These are phyloP conservation scores for Rubia yunnanensis DNA, from an alignment of 257 asterid genomes.

Conservation along the genomic window DNA sequence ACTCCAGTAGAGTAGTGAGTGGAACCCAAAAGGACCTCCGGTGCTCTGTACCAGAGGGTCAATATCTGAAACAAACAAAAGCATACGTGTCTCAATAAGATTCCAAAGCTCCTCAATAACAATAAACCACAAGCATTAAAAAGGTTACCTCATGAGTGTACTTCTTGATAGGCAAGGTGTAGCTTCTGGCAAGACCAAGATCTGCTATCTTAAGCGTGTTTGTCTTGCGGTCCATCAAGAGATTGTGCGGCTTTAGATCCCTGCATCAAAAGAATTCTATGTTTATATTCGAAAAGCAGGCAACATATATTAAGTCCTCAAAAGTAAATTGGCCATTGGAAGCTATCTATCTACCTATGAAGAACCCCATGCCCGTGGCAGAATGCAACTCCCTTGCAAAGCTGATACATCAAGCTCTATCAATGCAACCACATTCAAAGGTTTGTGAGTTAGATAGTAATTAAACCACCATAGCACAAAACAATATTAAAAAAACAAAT, in stretches of 20 bases:
- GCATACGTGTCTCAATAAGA: not conserved
- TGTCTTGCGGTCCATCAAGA: conserved; percentile 91
- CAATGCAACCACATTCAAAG: not conserved
- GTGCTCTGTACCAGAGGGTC: conserved; percentile 99
- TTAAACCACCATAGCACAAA: not conserved
- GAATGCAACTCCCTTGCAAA: conserved; percentile 91
- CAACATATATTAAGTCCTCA: not conserved
- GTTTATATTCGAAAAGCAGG: not conserved
- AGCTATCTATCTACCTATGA: conserved; percentile 47
- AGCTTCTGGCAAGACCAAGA: conserved; percentile 91
- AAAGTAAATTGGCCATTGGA: not conserved
- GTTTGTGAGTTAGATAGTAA: not conserved
- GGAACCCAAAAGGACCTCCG: conserved; percentile 94
- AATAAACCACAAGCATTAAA: not conserved
- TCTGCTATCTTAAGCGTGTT: conserved; percentile 92
- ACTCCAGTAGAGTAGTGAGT: conserved; percentile 96
- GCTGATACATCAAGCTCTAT: conserved; percentile 89
- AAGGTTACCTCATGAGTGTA: conserved; percentile 78
- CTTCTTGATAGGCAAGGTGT: conserved; percentile 88
- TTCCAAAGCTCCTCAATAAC: not conserved
- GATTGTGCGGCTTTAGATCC: conserved; percentile 97
- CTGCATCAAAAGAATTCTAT: conserved; percentile 22
- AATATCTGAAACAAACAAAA: conserved; percentile 45
- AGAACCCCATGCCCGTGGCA: conserved; percentile 96
- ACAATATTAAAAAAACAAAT: not conserved